These are phyloP conservation scores for Ophiocordyceps camponoti-rufipedis DNA, from an alignment of 2,329 filamentous ascomycete species.

Conservation along the genomic window DNA sequence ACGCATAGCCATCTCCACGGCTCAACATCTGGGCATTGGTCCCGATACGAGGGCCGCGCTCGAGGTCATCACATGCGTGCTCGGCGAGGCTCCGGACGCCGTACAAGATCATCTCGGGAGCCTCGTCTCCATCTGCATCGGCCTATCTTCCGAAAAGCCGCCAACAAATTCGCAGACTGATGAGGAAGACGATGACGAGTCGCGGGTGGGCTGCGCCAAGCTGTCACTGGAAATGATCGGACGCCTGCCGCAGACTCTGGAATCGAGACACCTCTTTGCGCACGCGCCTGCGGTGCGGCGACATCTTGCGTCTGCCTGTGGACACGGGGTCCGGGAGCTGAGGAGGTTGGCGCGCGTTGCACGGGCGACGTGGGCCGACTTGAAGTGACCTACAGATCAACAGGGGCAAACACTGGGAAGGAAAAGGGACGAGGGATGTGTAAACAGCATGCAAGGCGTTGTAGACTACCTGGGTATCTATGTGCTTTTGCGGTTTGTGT, in stretches of 20 bases:
- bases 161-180: conserved; percentile 6
- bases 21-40: conserved; percentile 21
- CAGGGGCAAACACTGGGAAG: too few relatives aligned
- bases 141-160: conserved; percentile 16
- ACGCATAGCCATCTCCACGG: conserved; percentile 27
- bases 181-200: conserved; percentile 4
- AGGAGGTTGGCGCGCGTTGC: conserved; percentile 29
- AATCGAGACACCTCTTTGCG: conserved; percentile 25
- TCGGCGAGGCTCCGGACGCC: conserved; percentile 24
- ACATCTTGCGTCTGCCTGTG: conserved; percentile 30
- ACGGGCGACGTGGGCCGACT: conserved; percentile 27
- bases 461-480: background rate
- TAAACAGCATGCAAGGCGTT: background rate
- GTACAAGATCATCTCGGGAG: conserved; percentile 29
- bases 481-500: background rate
- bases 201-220: conserved; percentile 21
- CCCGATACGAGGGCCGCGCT: conserved; percentile 29
- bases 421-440: background rate
- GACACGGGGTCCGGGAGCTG: conserved; percentile 33
- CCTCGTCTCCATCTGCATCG: conserved; percentile 25
- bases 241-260: conserved; percentile 27
- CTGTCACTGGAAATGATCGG: conserved; percentile 28
- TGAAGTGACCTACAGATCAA: conserved; percentile 8
- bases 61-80: conserved; percentile 27
- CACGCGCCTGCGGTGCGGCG: conserved; percentile 25